Percentiles rank a stretch among this genome's conserved stretches.
Evolutionary conservation across 352 stramenopile species (phyloP).

Genomic region (Globisporangium lucens): DNA sequence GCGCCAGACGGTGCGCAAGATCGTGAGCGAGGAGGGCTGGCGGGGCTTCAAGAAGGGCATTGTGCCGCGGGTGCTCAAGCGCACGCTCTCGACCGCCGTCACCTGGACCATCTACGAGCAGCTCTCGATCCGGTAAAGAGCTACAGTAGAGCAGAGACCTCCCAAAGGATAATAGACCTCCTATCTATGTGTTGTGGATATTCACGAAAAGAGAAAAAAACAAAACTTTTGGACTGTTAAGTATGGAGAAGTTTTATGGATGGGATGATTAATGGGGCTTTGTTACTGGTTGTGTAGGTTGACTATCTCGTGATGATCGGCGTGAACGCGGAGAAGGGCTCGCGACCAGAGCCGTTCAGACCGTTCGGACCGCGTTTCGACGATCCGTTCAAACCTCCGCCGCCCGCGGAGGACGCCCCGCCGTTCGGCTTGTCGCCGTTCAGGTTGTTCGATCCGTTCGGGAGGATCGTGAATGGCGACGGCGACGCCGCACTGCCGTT

Average conservation of each 20-base stretch:
- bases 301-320: conserved; percentile 83
- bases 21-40: conserved; percentile 90
- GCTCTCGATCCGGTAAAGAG: conserved; percentile 51
- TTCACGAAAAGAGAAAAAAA: not conserved
- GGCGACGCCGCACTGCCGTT: conserved; percentile 1
- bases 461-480: conserved; percentile 6
- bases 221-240: not conserved
- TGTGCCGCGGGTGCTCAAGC: conserved; percentile 92
- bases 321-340: conserved; percentile 83
- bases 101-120: conserved; percentile 99
- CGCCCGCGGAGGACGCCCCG: not conserved
- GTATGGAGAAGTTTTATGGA: not conserved
- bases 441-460: conserved; percentile 12
- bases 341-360: conserved; percentile 27
- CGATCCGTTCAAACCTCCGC: conserved; percentile 25
- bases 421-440: conserved; percentile 28
- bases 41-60: conserved; percentile 94
- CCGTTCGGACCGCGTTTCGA: conserved; percentile 23
- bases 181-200: conserved; percentile 12
- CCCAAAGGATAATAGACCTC: conserved; percentile 15
- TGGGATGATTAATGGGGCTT: not conserved
- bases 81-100: conserved; percentile 97
- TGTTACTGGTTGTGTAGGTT: not conserved
- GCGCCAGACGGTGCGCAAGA: conserved; percentile 72
- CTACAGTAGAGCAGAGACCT: not conserved